Conservation (phyloP, 495 filamentous ascomycete species). For the Podospora pseudopauciseta region DNA sequence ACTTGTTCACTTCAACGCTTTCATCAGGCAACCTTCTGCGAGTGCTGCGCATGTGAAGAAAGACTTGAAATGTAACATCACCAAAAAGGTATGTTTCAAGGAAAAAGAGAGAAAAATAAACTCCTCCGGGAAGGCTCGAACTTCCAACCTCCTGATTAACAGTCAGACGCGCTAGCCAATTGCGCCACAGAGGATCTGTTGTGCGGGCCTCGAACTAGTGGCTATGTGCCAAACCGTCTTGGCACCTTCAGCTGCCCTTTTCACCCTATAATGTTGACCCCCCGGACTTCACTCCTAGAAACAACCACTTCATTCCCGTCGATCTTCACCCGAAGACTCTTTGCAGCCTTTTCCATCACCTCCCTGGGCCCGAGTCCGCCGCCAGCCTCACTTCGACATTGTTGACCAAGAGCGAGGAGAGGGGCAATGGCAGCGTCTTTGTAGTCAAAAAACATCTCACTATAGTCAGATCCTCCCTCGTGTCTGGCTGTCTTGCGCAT, state of each 20-base stretch:
- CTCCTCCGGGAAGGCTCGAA: constrained; percentile 18
- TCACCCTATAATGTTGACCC: too few species aligned
- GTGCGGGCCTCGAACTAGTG: neutral
- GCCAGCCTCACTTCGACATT: neutral
- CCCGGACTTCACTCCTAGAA: neutral
- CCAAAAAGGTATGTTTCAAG: neutral
- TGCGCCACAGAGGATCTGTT: constrained; percentile 14
- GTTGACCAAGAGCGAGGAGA: neutral
- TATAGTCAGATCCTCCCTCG: too few species aligned
- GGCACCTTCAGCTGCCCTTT: neutral
- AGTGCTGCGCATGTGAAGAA: too few species aligned
- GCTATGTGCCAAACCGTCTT: neutral
- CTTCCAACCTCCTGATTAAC: constrained; percentile 31
- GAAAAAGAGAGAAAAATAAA: neutral
- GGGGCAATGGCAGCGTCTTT: neutral
- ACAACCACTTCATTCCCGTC: constrained; percentile 1
- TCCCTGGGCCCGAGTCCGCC: neutral
- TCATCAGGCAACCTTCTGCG: too few species aligned
- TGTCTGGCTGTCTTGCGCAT: neutral
- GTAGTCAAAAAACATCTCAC: neutral
- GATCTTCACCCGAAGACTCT: neutral
- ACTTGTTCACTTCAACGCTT: too few species aligned
- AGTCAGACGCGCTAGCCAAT: constrained; percentile 33
- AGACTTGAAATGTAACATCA: too few species aligned
- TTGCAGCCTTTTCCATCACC: neutral